These are phyloP conservation scores for Juncus effusus DNA, from an alignment of 176 grass and related monocot species.

Conservation along the genomic window DNA sequence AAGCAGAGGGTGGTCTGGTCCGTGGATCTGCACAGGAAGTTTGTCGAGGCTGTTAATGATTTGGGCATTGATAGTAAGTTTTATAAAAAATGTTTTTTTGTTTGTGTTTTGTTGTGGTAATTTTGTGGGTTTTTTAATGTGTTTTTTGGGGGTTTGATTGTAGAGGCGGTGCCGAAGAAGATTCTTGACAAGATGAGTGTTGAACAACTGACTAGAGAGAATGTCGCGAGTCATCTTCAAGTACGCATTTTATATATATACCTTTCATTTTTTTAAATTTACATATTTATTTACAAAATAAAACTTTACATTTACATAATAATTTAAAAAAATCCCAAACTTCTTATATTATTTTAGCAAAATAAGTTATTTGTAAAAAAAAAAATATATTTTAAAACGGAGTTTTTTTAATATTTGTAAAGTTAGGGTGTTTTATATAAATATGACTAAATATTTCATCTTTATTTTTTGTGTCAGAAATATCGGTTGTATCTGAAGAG, in stretches of 20 bases:
- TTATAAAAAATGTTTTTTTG: background rate
- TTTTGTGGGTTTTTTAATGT: constrained; percentile 1
- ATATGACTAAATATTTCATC: background rate
- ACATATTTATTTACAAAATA: background rate
- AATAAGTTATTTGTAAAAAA: background rate
- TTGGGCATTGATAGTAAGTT: constrained; percentile 60
- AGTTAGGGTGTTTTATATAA: background rate
- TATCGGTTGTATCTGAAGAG: constrained; percentile 52
- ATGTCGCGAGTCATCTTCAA: constrained; percentile 70
- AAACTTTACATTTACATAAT: background rate
- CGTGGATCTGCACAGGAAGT: constrained; percentile 42
- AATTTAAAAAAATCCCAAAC: background rate
- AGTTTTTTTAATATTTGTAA: no score
- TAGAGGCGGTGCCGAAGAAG: constrained; percentile 60
- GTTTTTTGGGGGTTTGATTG: constrained; percentile 17
- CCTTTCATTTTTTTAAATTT: background rate
- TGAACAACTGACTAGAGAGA: constrained; percentile 45
- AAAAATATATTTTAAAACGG: no score
- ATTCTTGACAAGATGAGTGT: constrained; percentile 64
- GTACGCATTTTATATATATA: constrained; percentile 27
- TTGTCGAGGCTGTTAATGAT: constrained; percentile 38
- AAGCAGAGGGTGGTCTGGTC: constrained; percentile 53
- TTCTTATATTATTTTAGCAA: no score
- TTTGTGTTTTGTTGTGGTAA: no score
- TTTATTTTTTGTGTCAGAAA: constrained; percentile 42